Evolutionary conservation across 192 early-diverging fungal genomes (phyloP).

Genomic region (Coemansia javaensis): DNA sequence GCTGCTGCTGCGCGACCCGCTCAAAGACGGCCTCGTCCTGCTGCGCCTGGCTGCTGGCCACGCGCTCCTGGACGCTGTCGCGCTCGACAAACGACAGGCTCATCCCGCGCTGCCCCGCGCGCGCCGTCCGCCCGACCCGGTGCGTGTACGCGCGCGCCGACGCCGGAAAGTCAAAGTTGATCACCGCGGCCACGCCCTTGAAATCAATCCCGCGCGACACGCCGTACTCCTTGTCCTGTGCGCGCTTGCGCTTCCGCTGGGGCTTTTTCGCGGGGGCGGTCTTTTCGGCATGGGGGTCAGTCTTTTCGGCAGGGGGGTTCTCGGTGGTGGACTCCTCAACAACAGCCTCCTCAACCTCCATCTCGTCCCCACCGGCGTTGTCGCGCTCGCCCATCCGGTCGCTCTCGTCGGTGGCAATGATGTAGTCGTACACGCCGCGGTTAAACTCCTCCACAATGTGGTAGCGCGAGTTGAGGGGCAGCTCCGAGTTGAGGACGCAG

Average conservation of each 20-base stretch:
- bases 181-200: conserved; percentile 81
- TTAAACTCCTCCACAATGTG: conserved; percentile 98
- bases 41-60: conserved; percentile 1
- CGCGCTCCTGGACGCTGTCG: conserved; percentile 37
- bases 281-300: conserved; percentile 21
- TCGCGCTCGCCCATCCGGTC: conserved; percentile 64
- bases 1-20: conserved; percentile 70
- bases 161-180: conserved; percentile 96
- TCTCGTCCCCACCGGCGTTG: conserved; percentile 51
- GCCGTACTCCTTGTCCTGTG: conserved; percentile 84
- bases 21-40: conserved; percentile 67
- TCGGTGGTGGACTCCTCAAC: too few species aligned
- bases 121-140: conserved; percentile 91
- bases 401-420: conserved; percentile 93
- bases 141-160: conserved; percentile 85
- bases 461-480: conserved; percentile 86
- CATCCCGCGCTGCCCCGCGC: conserved; percentile 86
- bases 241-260: conserved; percentile 42
- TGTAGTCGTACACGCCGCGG: conserved; percentile 89
- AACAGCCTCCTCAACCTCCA: too few species aligned
- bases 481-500: conserved; percentile 90
- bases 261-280: conserved; percentile 18
- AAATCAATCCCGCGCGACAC: conserved; percentile 97
- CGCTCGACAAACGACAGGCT: conserved; percentile 78
- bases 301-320: conserved; percentile 5